Evolutionary conservation across 2,329 filamentous ascomycete species (phyloP).

Genomic region (Tolypocladium endophyticum): DNA sequence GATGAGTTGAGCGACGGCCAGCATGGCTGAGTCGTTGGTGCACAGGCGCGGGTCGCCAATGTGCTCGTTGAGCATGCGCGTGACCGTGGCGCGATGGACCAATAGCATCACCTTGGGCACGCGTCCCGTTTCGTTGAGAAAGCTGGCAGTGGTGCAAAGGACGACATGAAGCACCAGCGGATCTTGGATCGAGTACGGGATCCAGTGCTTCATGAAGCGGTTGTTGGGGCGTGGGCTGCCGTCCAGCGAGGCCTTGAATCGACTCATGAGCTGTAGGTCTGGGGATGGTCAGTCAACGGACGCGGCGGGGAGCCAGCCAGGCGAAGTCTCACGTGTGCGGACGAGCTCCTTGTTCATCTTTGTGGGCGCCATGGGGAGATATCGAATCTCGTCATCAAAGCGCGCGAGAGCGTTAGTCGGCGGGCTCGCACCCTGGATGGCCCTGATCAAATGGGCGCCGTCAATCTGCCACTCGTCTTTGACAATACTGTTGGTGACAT

Average conservation of each 20-base stretch:
- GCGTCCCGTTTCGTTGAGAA: constrained; percentile 37
- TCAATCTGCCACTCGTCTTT: constrained; percentile 20
- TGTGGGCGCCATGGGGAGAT: constrained; percentile 30
- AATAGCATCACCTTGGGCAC: constrained; percentile 31
- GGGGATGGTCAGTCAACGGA: background rate
- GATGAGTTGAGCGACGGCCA: constrained; percentile 37
- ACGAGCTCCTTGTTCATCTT: constrained; percentile 36
- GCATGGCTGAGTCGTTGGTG: constrained; percentile 34
- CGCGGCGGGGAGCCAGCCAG: background rate
- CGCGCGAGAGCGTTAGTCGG: constrained; percentile 13
- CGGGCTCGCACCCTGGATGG: constrained; percentile 8
- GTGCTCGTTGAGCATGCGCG: constrained; percentile 35
- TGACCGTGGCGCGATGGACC: constrained; percentile 30
- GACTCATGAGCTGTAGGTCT: constrained; percentile 38
- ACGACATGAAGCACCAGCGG: constrained; percentile 36
- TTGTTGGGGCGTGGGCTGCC: constrained; percentile 33
- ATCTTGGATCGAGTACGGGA: constrained; percentile 37
- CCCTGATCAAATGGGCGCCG: constrained; percentile 12
- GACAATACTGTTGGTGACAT: constrained; percentile 16
- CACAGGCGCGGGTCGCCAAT: constrained; percentile 23
- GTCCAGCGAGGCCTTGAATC: constrained; percentile 40
- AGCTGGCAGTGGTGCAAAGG: constrained; percentile 40
- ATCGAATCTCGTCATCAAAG: constrained; percentile 24
- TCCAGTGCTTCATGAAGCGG: constrained; percentile 35
- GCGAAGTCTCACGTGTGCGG: constrained; percentile 27